A percentile compares a stretch with the other conserved stretches of the same genome.
Evolutionary conservation across 768 basidiomycete genomes (phyloP).

Genomic region (Hygrocybe punicea): DNA sequence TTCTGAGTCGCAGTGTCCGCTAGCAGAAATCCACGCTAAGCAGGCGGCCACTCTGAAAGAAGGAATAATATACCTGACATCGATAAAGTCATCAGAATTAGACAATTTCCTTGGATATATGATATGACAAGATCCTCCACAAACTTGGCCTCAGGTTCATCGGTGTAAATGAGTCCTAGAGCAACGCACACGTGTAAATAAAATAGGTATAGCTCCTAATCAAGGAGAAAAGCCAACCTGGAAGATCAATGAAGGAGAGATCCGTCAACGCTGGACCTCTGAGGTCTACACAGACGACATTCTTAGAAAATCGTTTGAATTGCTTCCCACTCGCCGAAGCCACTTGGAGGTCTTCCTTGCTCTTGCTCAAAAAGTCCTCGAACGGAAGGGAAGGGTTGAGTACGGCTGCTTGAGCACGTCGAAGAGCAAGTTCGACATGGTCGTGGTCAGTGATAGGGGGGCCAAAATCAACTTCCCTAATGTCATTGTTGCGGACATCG

Average conservation of each 20-base stretch:
- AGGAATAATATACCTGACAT: slow-evolving; percentile 45
- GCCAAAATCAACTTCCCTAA: slow-evolving; percentile 18
- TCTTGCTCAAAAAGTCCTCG: no score
- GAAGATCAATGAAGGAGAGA: slow-evolving; percentile 40
- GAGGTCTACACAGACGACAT: slow-evolving; percentile 42
- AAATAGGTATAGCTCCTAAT: not conserved
- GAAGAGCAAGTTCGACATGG: slow-evolving; percentile 42
- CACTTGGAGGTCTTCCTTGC: no score
- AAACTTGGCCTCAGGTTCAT: slow-evolving; percentile 40
- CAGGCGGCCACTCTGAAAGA: no score
- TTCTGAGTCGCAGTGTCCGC: slow-evolving; percentile 61
- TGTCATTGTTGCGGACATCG: slow-evolving; percentile 26
- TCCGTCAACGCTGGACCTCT: slow-evolving; percentile 39
- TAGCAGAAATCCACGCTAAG: slow-evolving; percentile 23
- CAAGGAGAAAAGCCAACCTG: slow-evolving; percentile 24
- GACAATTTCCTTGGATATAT: slow-evolving; percentile 48
- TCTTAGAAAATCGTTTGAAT: slow-evolving; percentile 40
- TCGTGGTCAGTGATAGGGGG: slow-evolving; percentile 30
- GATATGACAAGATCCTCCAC: slow-evolving; percentile 49
- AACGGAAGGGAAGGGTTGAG: slow-evolving; percentile 21
- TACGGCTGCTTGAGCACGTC: slow-evolving; percentile 38
- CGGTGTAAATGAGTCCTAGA: slow-evolving; percentile 50
- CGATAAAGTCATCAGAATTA: slow-evolving; percentile 53
- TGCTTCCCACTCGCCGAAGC: no score
- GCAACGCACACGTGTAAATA: no score